A percentile compares a stretch with the other conserved stretches of the same genome.
phyloP scores from a whole-genome alignment of 1,284 basidiomycete genomes.

The Apiotrichum domesticum region DNA sequence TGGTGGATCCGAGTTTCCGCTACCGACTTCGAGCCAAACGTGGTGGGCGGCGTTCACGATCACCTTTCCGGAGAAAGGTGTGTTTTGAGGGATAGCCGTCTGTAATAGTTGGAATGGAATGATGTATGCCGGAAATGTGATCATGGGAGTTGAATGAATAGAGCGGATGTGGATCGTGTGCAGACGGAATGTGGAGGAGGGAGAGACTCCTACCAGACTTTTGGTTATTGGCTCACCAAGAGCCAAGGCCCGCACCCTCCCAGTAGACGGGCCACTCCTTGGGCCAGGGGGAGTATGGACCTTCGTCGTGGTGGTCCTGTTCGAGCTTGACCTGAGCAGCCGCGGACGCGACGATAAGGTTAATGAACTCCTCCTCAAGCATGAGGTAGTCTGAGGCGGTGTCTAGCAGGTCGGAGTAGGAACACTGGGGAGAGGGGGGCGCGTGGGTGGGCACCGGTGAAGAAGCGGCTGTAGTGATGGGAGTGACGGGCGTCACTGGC shows the following conservation, averaged over 20 bases:
- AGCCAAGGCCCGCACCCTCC: constrained; percentile 16
- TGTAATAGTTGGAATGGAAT: too few relatives aligned
- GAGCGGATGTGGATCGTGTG: too few relatives aligned
- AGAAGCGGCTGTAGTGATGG: neutral
- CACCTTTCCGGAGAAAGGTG: too few relatives aligned
- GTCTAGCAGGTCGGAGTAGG: neutral
- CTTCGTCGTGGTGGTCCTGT: neutral
- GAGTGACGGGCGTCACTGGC: neutral
- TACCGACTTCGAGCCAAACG: too few relatives aligned
- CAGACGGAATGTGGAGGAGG: too few relatives aligned
- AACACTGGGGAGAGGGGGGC: neutral
- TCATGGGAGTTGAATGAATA: too few relatives aligned
- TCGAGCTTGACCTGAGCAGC: neutral
- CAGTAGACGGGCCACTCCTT: constrained; percentile 22
- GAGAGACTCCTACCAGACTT: too few relatives aligned
- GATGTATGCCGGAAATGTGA: too few relatives aligned
- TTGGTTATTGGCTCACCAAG: neutral
- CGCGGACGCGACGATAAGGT: neutral
- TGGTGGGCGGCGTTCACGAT: too few relatives aligned
- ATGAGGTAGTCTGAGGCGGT: neutral
- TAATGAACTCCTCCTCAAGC: constrained; percentile 2
- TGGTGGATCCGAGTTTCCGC: too few relatives aligned
- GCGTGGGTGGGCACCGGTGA: neutral
- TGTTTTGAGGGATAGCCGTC: too few relatives aligned
- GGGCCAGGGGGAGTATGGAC: constrained; percentile 5